Conservation (phyloP, 2,329 filamentous ascomycete genomes). For the Xylariaceae sp. region DNA sequence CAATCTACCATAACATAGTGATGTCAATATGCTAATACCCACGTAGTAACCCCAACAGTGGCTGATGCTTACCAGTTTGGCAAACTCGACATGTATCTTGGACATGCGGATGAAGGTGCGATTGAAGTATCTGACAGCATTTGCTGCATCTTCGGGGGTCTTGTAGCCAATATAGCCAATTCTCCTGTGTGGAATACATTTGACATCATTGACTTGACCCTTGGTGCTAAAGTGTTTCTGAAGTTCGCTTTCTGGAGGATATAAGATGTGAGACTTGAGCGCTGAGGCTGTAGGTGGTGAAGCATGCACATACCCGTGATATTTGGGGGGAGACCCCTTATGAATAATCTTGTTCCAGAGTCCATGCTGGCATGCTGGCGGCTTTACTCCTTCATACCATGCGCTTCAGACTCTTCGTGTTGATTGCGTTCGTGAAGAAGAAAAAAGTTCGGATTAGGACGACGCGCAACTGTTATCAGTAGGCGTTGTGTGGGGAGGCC, state of each 20-base stretch:
- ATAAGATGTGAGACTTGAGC: slow-evolving; percentile 4
- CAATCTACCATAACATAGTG: slow-evolving; percentile 26
- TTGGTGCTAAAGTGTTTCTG: slow-evolving; percentile 73
- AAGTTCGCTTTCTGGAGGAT: slow-evolving; percentile 13
- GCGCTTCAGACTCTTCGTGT: neutral
- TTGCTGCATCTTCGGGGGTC: slow-evolving; percentile 70
- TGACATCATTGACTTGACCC: slow-evolving; percentile 82
- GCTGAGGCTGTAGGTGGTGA: neutral
- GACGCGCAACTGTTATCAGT: slow-evolving; percentile 1
- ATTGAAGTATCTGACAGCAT: slow-evolving; percentile 93
- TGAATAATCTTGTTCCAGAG: slow-evolving; percentile 64
- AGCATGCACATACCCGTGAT: slow-evolving; percentile 57
- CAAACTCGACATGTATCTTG: slow-evolving; percentile 84
- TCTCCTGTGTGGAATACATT: slow-evolving; percentile 81
- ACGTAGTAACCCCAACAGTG: slow-evolving; percentile 3
- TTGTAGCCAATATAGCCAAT: slow-evolving; percentile 97
- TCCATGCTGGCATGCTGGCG: slow-evolving; percentile 25
- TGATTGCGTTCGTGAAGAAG: slow-evolving; percentile 1
- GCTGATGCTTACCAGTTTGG: slow-evolving; percentile 63
- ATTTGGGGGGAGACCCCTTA: slow-evolving; percentile 80
- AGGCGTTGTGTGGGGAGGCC: slow-evolving; percentile 1
- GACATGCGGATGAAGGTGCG: slow-evolving; percentile 94
- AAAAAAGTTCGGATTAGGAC: slow-evolving; percentile 1
- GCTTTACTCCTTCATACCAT: neutral
- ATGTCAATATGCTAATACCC: slow-evolving; percentile 3